Conservation (phyloP, 129 eudicot species). For the Glebionis coronaria region DNA sequence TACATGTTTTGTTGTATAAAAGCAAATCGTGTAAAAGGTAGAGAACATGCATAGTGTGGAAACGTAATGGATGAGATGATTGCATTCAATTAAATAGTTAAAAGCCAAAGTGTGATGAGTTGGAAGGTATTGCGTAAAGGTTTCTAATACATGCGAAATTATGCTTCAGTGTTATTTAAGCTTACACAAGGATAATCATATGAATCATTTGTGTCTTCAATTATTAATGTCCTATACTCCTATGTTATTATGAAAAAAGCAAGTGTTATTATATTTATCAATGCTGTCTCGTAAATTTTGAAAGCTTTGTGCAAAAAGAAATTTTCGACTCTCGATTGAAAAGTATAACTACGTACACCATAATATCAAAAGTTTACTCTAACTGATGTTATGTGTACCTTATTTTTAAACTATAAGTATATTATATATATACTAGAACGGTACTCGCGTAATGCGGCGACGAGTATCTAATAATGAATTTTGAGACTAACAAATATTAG, state of each 20-base stretch:
- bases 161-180: conserved; percentile 36
- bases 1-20: not conserved
- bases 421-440: no score
- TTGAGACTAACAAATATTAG: no score
- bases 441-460: no score
- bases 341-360: no score
- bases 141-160: conserved; percentile 29
- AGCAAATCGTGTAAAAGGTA: not conserved
- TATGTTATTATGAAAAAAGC: not conserved
- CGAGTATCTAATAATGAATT: no score
- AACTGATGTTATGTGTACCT: no score
- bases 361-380: no score
- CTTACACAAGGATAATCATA: conserved; percentile 26
- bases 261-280: no score
- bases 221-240: conserved; percentile 10
- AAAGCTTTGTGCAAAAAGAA: no score
- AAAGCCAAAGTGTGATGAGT: conserved; percentile 36
- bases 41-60: not conserved
- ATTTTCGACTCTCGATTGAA: no score
- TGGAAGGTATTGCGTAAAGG: conserved; percentile 41
- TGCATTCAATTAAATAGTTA: conserved; percentile 23
- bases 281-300: no score
- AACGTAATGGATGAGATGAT: conserved; percentile 22
- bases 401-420: no score
- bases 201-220: conserved; percentile 25